Evolutionary conservation across 208 protist species (phyloP).

Genomic region (Acanthamoeba royreba): DNA sequence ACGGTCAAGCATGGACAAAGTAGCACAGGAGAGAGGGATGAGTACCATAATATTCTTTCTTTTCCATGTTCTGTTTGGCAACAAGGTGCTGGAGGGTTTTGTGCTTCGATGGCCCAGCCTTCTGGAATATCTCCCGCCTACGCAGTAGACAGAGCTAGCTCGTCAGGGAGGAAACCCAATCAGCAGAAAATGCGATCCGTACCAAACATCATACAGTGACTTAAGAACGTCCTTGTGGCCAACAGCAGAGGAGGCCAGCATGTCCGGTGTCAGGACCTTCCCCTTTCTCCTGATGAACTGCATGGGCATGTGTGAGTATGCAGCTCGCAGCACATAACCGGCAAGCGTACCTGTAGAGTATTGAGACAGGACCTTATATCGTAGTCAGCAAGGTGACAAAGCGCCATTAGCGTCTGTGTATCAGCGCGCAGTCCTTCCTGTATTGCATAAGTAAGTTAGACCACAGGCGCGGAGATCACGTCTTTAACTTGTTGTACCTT

Average conservation of each 20-base stretch:
- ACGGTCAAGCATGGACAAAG: background rate
- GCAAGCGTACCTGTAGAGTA: background rate
- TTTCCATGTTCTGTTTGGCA: background rate
- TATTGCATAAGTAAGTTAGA: background rate
- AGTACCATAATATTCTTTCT: background rate
- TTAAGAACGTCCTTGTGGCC: slow-evolving; percentile 34
- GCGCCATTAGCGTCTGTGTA: background rate
- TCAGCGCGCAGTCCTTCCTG: slow-evolving; percentile 22
- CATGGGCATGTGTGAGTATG: background rate
- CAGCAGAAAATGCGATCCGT: background rate
- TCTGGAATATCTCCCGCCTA: background rate
- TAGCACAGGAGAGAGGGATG: background rate
- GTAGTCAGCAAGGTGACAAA: slow-evolving; percentile 17
- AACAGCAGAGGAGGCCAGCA: background rate
- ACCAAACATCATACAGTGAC: slow-evolving; percentile 6
- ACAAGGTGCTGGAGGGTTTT: background rate
- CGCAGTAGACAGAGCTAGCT: too few relatives aligned
- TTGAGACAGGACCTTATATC: slow-evolving; percentile 47
- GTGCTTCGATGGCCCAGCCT: background rate
- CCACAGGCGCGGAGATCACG: too few relatives aligned
- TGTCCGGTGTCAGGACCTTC: background rate
- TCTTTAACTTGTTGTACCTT: too few relatives aligned
- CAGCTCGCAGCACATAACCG: background rate
- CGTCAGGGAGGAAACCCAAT: background rate
- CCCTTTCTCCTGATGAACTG: background rate